These are phyloP conservation scores for Mycena metata DNA, from an alignment of 768 basidiomycete genomes.

Conservation along the genomic window DNA sequence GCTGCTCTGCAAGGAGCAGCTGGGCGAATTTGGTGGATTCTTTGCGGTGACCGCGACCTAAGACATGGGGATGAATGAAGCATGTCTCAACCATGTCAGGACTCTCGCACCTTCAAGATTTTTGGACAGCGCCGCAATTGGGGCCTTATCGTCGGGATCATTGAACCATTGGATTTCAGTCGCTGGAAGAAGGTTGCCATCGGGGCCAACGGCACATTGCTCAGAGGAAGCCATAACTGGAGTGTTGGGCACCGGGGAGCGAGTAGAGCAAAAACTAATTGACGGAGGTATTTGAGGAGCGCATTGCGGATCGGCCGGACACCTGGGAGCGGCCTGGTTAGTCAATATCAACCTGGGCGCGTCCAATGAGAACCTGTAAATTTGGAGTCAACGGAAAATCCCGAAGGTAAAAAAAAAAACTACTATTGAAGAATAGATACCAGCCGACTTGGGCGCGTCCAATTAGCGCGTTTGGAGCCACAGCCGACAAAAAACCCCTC, in stretches of 20 bases:
- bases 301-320: neutral
- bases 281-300: conserved; percentile 4
- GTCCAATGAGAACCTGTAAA: no score
- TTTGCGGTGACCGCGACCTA: conserved; percentile 8
- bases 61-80: neutral
- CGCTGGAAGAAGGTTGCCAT: neutral
- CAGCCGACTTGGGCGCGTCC: no score
- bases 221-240: neutral
- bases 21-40: neutral
- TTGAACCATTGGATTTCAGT: neutral
- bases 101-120: neutral
- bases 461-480: no score
- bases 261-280: neutral
- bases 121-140: neutral
- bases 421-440: no score
- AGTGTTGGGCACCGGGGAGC: neutral
- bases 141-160: neutral
- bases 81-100: neutral
- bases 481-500: no score
- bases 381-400: no score
- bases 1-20: neutral
- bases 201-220: neutral
- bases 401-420: no score
- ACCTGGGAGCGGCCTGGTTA: no score
- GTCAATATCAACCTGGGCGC: no score